Evolutionary conservation across 176 grass and related monocot species (phyloP).

Genomic region (Zoysia japonica): DNA sequence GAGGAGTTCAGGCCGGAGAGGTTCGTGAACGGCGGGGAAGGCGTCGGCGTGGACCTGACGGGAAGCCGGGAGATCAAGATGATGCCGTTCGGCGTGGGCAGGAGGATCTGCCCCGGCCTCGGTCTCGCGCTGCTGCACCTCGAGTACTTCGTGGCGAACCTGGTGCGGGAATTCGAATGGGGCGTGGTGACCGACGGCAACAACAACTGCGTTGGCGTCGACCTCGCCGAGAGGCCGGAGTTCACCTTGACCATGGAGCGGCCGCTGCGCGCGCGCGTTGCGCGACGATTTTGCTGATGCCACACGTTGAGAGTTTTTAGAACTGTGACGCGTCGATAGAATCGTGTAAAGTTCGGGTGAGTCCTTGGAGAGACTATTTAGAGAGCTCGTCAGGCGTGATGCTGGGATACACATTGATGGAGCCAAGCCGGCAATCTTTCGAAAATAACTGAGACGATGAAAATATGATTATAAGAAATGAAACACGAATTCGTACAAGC

Average conservation of each 20-base stretch:
- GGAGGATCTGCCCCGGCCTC: conserved; percentile 43
- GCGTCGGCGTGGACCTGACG: conserved; percentile 36
- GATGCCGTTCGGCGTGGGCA: conserved; percentile 47
- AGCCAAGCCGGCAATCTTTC: too few relatives aligned
- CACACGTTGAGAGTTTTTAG: too few relatives aligned
- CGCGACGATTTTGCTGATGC: background rate
- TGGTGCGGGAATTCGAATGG: conserved; percentile 61
- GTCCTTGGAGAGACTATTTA: too few relatives aligned
- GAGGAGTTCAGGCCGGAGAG: conserved; percentile 39
- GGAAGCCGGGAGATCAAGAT: conserved; percentile 45
- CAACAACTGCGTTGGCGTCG: background rate
- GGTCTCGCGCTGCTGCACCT: conserved; percentile 47
- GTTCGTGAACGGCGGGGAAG: conserved; percentile 33
- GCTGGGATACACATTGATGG: too few relatives aligned
- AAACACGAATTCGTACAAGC: background rate
- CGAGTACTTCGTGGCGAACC: conserved; percentile 44
- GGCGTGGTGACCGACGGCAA: background rate
- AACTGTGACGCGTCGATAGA: too few relatives aligned
- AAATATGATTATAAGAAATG: too few relatives aligned
- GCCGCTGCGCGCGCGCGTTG: conserved; percentile 35
- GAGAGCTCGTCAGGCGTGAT: too few relatives aligned
- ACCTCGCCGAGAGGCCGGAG: conserved; percentile 50
- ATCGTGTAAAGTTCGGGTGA: too few relatives aligned
- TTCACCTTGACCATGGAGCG: conserved; percentile 49
- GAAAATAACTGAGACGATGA: too few relatives aligned